Base-by-base conservation (phyloP, 805 yeast genomes). In the Priceomyces castillae region DNA sequence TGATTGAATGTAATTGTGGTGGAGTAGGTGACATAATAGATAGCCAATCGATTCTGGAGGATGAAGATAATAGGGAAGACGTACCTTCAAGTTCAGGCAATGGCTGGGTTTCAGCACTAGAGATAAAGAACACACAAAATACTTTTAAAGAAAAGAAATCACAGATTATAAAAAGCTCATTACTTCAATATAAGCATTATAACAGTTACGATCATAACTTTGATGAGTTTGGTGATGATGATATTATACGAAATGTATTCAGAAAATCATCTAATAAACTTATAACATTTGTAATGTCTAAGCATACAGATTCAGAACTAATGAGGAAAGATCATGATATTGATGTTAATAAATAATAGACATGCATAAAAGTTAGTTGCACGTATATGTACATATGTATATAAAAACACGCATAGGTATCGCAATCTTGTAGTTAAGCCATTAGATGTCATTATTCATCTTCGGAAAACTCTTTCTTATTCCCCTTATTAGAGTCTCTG, bases 41-140 rank as follows among this genome's bases (percentile, higher is more conserved):
- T 56, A 48, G 15, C 15, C 22, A 20, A 11, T 18, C 26, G 11
- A 9, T n/a, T 3, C 61, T 48, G 3, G 62, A 53, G 2, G 55
- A 42, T 3, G 56, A 51, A 7, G 61, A 51, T 16, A 45, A 46
- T 18, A 48, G 28, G 18, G 38, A 36, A 14, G 44, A 30, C 19
- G 46, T 41, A 10, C 17, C 28, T 12, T 36, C 19, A 17, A 31
- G 7, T 14, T 18, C 40, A 4, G 50, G 50, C 10, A 14, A n/a
- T n/a, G 71, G 72, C 1, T 84, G 84, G 78, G 69, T 77, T 34
- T 71, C 81, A 17, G 94, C 92, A 0, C 59, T 75, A n/a, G 73
- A 76, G 18, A 67, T 58, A 44, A 65, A 68, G 41, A 52, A 56
- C 7, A 44, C 65, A 2, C 67, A 64, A 40, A 65, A 65, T 7